A percentile compares a stretch with the other conserved stretches of the same genome.
phyloP scores from a whole-genome alignment of 306 rosid species.

The Psophocarpus tetragonolobus region DNA sequence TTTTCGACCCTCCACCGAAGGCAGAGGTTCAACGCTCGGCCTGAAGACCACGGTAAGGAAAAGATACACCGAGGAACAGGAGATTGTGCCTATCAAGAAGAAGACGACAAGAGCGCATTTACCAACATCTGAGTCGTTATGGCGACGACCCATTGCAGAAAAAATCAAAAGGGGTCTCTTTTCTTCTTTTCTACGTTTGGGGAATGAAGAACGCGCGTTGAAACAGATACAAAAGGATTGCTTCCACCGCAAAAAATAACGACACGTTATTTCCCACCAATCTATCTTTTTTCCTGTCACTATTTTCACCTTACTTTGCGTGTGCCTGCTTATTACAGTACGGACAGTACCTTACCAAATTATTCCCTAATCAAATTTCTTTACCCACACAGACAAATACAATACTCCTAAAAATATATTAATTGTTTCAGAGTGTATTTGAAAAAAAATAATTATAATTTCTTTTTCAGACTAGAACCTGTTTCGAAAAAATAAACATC shows the following conservation, averaged over 20 bases:
- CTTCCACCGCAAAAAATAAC: constrained; percentile 18
- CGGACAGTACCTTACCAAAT: no score
- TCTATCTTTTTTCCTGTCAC: not conserved
- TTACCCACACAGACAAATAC: no score
- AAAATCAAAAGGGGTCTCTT: constrained; percentile 6
- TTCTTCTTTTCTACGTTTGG: not conserved
- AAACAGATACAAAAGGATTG: not conserved
- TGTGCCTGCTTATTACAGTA: no score
- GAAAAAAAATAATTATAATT: no score
- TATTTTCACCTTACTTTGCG: no score
- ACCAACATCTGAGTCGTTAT: constrained; percentile 54
- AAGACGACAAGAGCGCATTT: constrained; percentile 49
- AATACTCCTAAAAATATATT: no score
- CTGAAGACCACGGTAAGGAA: constrained; percentile 37
- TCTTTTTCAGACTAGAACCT: no score
- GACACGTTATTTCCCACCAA: not conserved
- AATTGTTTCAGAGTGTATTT: no score
- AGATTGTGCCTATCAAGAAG: constrained; percentile 55
- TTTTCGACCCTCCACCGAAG: constrained; percentile 16
- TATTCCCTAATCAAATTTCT: no score
- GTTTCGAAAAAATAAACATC: no score
- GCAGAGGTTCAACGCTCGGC: not conserved
- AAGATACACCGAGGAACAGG: constrained; percentile 57
- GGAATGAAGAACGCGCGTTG: not conserved
- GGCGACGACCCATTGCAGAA: constrained; percentile 70